A percentile compares a stretch with the other conserved stretches of the same genome.
These are phyloP conservation scores for Hypoxylon sp. DNA, from an alignment of 2,329 filamentous ascomycete genomes.

Conservation along the genomic window DNA sequence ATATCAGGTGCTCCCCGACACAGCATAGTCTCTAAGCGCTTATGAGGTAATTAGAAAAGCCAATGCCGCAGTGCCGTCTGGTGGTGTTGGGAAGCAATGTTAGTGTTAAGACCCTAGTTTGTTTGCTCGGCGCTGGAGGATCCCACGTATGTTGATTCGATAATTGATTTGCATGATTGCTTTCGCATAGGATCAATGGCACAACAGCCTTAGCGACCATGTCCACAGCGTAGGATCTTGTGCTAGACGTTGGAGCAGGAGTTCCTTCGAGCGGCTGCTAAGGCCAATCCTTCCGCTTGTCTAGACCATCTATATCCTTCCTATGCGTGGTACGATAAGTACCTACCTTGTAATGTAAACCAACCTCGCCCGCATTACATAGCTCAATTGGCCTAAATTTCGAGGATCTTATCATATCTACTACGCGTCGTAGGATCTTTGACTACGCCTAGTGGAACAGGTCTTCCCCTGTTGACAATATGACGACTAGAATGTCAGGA, in stretches of 20 bases:
- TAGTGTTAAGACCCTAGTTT: slow-evolving; percentile 1
- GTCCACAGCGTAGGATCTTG: slow-evolving; percentile 24
- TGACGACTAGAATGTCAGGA: background rate
- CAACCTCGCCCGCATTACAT: background rate
- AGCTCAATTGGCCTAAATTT: background rate
- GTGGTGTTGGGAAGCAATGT: slow-evolving; percentile 6
- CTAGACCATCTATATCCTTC: background rate
- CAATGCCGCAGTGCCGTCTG: background rate
- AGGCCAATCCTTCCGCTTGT: slow-evolving; percentile 22
- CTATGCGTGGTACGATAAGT: background rate
- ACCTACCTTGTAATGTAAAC: background rate
- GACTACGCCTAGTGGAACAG: background rate
- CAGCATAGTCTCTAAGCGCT: slow-evolving; percentile 1
- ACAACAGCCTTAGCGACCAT: slow-evolving; percentile 4
- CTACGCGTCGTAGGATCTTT: background rate
- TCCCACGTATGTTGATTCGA: background rate
- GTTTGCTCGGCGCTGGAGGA: background rate
- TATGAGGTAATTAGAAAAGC: slow-evolving; percentile 9
- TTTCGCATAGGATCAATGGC: slow-evolving; percentile 19
- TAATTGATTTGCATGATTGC: slow-evolving; percentile 12
- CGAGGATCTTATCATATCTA: background rate
- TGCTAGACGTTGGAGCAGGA: slow-evolving; percentile 3
- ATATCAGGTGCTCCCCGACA: background rate
- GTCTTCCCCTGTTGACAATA: background rate
- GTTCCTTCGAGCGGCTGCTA: slow-evolving; percentile 5